A percentile compares a stretch with the other conserved stretches of the same genome.
Evolutionary conservation across 495 filamentous ascomycete species (phyloP).

Genomic region (Beverwykella pulmonaria): DNA sequence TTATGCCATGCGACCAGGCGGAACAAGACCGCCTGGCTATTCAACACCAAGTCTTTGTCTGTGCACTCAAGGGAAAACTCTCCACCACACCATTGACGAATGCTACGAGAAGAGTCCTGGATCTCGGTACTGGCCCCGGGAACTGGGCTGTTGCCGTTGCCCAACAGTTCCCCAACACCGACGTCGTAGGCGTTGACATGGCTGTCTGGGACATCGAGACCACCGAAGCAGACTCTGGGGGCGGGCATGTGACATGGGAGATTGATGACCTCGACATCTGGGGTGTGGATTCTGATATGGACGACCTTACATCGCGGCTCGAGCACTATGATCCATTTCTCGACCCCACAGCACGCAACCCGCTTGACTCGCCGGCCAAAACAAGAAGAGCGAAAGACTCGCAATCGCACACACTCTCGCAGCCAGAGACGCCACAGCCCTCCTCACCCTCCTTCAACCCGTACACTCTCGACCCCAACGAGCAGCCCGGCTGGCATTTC

Average conservation of each 20-base stretch:
- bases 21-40: conserved; percentile 74
- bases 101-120: conserved; percentile 36
- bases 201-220: conserved; percentile 39
- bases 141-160: conserved; percentile 45
- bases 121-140: conserved; percentile 45
- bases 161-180: conserved; percentile 39
- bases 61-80: conserved; percentile 36
- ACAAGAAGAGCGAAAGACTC: background rate
- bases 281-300: conserved; percentile 20
- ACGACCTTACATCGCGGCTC: conserved; percentile 21
- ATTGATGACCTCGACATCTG: conserved; percentile 38
- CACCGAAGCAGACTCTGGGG: conserved; percentile 18
- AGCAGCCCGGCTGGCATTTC: conserved; percentile 37
- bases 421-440: conserved; percentile 3
- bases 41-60: conserved; percentile 45
- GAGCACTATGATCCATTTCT: conserved; percentile 10
- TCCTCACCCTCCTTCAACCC: conserved; percentile 22
- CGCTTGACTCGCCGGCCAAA: conserved; percentile 10
- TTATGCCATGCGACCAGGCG: conserved; percentile 74
- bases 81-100: conserved; percentile 35
- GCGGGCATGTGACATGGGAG: conserved; percentile 30
- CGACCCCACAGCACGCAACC: conserved; percentile 7
- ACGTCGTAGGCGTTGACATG: conserved; percentile 43
- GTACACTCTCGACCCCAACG: conserved; percentile 30
- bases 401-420: background rate